Conservation (phyloP, 345 rosid species). For the Citrus maxima region DNA sequence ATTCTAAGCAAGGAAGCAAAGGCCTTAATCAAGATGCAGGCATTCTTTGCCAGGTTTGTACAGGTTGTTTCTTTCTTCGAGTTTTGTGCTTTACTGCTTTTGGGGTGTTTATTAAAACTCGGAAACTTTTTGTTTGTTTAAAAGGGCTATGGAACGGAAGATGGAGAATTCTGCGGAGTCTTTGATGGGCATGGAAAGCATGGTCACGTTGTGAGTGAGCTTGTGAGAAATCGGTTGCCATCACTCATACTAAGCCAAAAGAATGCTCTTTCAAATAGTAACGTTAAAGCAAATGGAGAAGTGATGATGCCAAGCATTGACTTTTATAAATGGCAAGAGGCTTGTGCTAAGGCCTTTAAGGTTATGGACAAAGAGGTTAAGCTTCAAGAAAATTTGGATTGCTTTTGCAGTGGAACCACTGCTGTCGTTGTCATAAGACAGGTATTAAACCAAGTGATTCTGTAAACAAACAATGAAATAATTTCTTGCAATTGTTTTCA, state of each 20-base stretch:
- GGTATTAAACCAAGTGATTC: not conserved
- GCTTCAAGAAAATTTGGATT: constrained; percentile 58
- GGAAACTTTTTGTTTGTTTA: not conserved
- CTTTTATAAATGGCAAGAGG: constrained; percentile 41
- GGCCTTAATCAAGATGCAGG: constrained; percentile 88
- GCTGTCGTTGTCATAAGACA: constrained; percentile 35
- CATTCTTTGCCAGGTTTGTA: constrained; percentile 51
- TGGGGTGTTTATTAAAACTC: not conserved
- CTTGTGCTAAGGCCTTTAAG: constrained; percentile 46
- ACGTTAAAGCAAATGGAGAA: not conserved
- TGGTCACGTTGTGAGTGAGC: constrained; percentile 69
- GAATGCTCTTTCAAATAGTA: constrained; percentile 28
- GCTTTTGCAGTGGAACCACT: constrained; percentile 74
- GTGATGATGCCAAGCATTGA: constrained; percentile 11
- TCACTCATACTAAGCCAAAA: constrained; percentile 48
- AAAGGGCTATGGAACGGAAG: constrained; percentile 62
- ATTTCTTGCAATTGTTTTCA: not conserved
- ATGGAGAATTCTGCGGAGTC: constrained; percentile 63
- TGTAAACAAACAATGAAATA: not conserved
- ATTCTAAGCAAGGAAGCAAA: constrained; percentile 63
- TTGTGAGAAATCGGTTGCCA: constrained; percentile 61
- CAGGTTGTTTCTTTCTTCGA: not conserved
- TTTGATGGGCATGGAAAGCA: constrained; percentile 91
- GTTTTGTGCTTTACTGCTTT: not conserved
- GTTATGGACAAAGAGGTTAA: constrained; percentile 68